These are phyloP conservation scores for Claviceps lovelessii DNA, from an alignment of 2,329 filamentous ascomycete species.

Conservation along the genomic window DNA sequence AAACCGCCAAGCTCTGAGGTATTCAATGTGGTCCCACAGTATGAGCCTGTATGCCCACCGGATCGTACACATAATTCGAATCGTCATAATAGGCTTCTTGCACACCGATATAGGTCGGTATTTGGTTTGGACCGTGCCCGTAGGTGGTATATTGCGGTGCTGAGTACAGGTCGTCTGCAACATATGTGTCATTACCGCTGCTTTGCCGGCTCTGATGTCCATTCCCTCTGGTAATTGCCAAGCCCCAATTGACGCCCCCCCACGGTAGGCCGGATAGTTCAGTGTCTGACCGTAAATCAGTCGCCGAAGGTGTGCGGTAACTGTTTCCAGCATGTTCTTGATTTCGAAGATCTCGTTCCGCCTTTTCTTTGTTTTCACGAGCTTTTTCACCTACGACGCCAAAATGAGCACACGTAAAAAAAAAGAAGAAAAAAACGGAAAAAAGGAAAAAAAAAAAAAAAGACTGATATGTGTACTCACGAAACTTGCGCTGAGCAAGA, in stretches of 20 bases:
- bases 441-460: too few relatives aligned
- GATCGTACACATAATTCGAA: conserved; percentile 15
- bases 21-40: background rate
- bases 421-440: too few relatives aligned
- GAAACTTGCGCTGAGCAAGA: conserved; percentile 61
- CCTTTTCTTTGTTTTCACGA: conserved; percentile 51
- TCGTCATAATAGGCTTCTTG: conserved; percentile 22
- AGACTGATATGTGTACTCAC: conserved; percentile 29
- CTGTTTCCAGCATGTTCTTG: conserved; percentile 47
- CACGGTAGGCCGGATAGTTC: conserved; percentile 54
- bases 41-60: background rate
- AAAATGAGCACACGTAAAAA: conserved; percentile 4
- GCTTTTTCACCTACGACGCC: conserved; percentile 48
- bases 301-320: conserved; percentile 46
- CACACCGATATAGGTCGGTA: conserved; percentile 18
- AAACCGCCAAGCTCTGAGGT: background rate
- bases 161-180: conserved; percentile 20
- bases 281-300: conserved; percentile 36
- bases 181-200: conserved; percentile 24
- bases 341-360: conserved; percentile 49
- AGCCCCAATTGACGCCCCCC: conserved; percentile 52
- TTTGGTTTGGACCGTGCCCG: conserved; percentile 11
- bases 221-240: conserved; percentile 36
- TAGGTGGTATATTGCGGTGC: conserved; percentile 15
- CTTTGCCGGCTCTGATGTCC: conserved; percentile 31